Evolutionary conservation across 192 early-diverging fungal species (phyloP).

Genomic region (Backusella mclennaniae): DNA sequence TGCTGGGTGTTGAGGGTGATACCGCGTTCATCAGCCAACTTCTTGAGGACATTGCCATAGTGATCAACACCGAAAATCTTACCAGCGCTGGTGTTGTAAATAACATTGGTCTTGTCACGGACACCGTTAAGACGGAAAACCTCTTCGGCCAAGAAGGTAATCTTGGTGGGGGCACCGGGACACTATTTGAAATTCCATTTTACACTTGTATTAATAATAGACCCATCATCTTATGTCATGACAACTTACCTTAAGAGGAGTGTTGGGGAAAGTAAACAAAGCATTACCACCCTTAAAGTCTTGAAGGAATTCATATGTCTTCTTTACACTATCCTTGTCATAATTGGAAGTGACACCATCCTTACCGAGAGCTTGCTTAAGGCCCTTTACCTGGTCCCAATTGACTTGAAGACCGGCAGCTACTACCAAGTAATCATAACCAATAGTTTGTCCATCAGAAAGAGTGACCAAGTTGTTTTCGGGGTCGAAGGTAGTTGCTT

Average conservation of each 20-base stretch:
- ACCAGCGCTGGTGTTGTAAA: slow-evolving; percentile 77
- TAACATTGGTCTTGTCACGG: slow-evolving; percentile 64
- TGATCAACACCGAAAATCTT: slow-evolving; percentile 89
- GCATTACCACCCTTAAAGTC: slow-evolving; percentile 74
- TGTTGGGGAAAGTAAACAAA: slow-evolving; percentile 84
- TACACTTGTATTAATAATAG: background rate
- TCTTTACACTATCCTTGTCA: slow-evolving; percentile 66
- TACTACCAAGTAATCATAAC: slow-evolving; percentile 70
- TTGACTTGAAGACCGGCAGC: slow-evolving; percentile 77
- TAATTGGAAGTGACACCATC: slow-evolving; percentile 86
- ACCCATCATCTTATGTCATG: background rate
- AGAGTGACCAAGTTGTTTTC: slow-evolving; percentile 64
- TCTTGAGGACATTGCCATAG: slow-evolving; percentile 70
- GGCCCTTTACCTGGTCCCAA: slow-evolving; percentile 76
- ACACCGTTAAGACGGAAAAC: slow-evolving; percentile 67
- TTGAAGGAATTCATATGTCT: slow-evolving; percentile 72
- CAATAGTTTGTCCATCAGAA: slow-evolving; percentile 60
- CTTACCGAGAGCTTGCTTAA: slow-evolving; percentile 72
- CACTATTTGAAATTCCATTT: slow-evolving; percentile 40
- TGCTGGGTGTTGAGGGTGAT: slow-evolving; percentile 70
- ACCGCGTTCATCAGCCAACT: slow-evolving; percentile 63
- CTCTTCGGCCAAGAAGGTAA: slow-evolving; percentile 85
- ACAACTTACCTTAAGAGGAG: slow-evolving; percentile 66
- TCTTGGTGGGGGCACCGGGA: slow-evolving; percentile 87
- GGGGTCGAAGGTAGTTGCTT: slow-evolving; percentile 69